Conservation (phyloP, 2,329 filamentous ascomycete genomes). For the Didymella glomerata region DNA sequence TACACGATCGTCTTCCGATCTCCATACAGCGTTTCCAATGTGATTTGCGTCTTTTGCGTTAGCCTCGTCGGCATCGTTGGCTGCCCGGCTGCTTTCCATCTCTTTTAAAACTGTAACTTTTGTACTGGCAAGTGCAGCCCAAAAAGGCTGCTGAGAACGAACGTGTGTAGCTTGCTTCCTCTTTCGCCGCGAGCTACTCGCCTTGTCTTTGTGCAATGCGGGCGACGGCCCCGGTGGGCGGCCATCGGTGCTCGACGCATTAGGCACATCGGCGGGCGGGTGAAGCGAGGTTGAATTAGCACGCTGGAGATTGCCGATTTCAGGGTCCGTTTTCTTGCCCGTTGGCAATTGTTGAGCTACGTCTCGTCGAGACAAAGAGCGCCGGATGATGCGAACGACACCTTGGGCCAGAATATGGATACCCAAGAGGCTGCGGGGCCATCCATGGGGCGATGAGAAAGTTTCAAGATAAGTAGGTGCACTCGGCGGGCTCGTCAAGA, state of each 20-base stretch:
- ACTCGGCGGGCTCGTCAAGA: constrained; percentile 51
- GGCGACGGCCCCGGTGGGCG: constrained; percentile 62
- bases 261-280: constrained; percentile 61
- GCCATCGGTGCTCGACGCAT: constrained; percentile 56
- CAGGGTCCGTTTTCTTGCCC: constrained; percentile 64
- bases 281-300: constrained; percentile 46
- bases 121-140: constrained; percentile 92
- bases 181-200: constrained; percentile 79
- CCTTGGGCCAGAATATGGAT: constrained; percentile 80
- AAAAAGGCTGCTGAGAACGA: constrained; percentile 87
- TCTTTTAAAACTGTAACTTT: constrained; percentile 95
- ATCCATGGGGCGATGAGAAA: constrained; percentile 63
- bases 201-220: constrained; percentile 63
- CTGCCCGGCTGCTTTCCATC: constrained; percentile 75
- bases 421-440: constrained; percentile 73
- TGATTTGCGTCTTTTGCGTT: constrained; percentile 80
- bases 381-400: constrained; percentile 72
- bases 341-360: constrained; percentile 45
- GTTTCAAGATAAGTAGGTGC: constrained; percentile 46
- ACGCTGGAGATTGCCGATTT: constrained; percentile 59
- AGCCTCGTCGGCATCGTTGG: constrained; percentile 75
- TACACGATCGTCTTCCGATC: constrained; percentile 73
- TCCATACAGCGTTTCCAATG: constrained; percentile 77
- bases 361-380: constrained; percentile 51
- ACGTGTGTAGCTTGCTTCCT: constrained; percentile 92